A percentile compares a stretch with the other conserved stretches of the same genome.
Conservation (phyloP, 495 filamentous ascomycete genomes). For the Penicillium lagena region DNA sequence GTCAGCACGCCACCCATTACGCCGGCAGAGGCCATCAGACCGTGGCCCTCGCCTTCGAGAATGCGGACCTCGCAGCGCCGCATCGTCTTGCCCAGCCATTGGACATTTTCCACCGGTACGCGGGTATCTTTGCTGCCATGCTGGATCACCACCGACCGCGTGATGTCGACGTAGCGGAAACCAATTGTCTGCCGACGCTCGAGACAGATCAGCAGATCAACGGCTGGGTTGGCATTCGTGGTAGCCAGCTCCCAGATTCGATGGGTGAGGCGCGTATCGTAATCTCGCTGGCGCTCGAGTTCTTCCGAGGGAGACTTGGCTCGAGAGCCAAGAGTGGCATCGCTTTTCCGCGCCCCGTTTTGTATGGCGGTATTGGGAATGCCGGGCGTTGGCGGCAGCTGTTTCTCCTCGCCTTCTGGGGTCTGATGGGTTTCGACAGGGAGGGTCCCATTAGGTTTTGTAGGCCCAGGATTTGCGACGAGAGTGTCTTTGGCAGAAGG, state of each 20-base stretch:
- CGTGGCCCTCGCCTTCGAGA: conserved; percentile 89
- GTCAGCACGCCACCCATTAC: conserved; percentile 92
- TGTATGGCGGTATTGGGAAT: conserved; percentile 7
- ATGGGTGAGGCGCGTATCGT: conserved; percentile 81
- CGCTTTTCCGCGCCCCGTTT: conserved; percentile 5
- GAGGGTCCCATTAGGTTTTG: conserved; percentile 1
- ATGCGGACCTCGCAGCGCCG: conserved; percentile 84
- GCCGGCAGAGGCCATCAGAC: conserved; percentile 86
- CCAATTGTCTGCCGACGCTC: conserved; percentile 89
- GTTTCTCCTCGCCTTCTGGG: no score
- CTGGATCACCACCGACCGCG: conserved; percentile 81
- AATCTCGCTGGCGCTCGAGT: conserved; percentile 67
- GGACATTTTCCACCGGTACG: conserved; percentile 90
- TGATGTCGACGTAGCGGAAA: conserved; percentile 96
- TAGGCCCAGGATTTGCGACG: conserved; percentile 11
- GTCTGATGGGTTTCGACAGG: conserved; percentile 52
- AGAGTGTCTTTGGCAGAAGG: conserved; percentile 37
- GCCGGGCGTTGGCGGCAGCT: no score
- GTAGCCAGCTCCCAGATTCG: conserved; percentile 95
- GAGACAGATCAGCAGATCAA: conserved; percentile 87
- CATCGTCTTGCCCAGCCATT: conserved; percentile 94
- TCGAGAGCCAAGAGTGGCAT: conserved; percentile 15
- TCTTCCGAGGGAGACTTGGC: conserved; percentile 28
- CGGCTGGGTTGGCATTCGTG: conserved; percentile 84
- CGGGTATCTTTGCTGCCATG: conserved; percentile 88